These are phyloP conservation scores for Rachicladosporium sp. DNA, from an alignment of 2,329 filamentous ascomycete genomes.

Conservation along the genomic window DNA sequence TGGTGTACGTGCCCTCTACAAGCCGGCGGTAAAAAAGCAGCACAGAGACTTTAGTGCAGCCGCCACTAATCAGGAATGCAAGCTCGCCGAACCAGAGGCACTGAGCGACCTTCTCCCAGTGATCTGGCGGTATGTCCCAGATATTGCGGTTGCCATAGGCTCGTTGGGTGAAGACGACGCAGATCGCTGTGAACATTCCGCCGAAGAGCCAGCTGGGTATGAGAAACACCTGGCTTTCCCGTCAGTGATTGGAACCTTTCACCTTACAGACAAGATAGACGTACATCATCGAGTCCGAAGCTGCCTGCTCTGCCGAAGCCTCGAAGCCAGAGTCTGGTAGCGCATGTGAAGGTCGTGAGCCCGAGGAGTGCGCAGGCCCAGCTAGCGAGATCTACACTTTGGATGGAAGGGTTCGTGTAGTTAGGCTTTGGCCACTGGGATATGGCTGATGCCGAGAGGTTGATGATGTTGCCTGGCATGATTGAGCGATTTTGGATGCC, in stretches of 20 bases:
- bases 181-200: conserved; percentile 12
- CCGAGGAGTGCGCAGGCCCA: conserved; percentile 18
- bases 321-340: conserved; percentile 19
- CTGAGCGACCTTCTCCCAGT: conserved; percentile 10
- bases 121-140: conserved; percentile 22
- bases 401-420: conserved; percentile 8
- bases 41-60: conserved; percentile 26
- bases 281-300: conserved; percentile 22
- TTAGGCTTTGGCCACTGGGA: conserved; percentile 7
- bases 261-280: conserved; percentile 3
- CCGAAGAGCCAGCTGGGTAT: conserved; percentile 13
- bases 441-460: conserved; percentile 5
- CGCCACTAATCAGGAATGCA: conserved; percentile 21
- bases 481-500: not conserved
- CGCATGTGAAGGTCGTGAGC: conserved; percentile 16
- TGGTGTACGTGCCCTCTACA: conserved; percentile 22
- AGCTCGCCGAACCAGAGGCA: conserved; percentile 23
- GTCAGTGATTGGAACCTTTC: not conserved
- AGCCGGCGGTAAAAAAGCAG: conserved; percentile 33
- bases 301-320: conserved; percentile 14
- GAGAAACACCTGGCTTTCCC: conserved; percentile 10
- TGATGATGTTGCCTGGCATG: conserved; percentile 14
- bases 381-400: conserved; percentile 11
- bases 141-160: conserved; percentile 24
- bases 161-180: conserved; percentile 12